Conservation (phyloP, 768 basidiomycete species). For the Boletus huronensis region DNA sequence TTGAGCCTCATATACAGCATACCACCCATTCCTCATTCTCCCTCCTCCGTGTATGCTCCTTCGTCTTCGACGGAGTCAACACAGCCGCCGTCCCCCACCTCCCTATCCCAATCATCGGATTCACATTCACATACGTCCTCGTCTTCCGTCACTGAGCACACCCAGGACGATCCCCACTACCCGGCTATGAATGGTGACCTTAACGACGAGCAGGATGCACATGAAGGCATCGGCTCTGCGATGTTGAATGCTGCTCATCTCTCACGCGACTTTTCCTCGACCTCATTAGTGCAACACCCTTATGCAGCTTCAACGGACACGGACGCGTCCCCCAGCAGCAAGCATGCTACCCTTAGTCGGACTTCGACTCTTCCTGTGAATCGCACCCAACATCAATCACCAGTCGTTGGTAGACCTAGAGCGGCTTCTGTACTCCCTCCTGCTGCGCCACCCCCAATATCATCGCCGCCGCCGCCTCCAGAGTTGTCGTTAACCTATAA, state of each 20-base stretch:
- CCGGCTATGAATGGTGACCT: conserved; percentile 17
- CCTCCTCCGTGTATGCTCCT: conserved; percentile 46
- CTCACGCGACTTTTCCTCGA: conserved; percentile 28
- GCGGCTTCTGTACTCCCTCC: conserved; percentile 63
- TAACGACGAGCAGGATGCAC: conserved; percentile 35
- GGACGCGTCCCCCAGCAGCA: conserved; percentile 31
- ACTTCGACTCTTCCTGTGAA: conserved; percentile 34
- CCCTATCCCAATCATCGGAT: conserved; percentile 40
- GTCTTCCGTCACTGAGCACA: conserved; percentile 40
- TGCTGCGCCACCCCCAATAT: conserved; percentile 59
- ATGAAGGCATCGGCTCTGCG: conserved; percentile 45
- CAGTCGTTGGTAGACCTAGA: conserved; percentile 40
- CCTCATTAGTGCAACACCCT: conserved; percentile 39
- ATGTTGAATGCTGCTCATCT: conserved; percentile 36
- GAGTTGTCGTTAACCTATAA: conserved; percentile 26
- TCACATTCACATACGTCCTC: conserved; percentile 52
- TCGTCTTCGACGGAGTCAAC: conserved; percentile 38
- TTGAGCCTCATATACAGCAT: conserved; percentile 87
- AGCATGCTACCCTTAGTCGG: conserved; percentile 29
- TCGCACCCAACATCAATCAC: conserved; percentile 25
- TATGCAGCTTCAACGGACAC: conserved; percentile 45
- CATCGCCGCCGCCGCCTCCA: conserved; percentile 56
- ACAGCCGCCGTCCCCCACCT: conserved; percentile 36
- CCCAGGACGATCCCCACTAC: conserved; percentile 35
- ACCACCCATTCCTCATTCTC: conserved; percentile 67